Conservation (phyloP, 139 green algal species). For the Marvania coccoides region DNA sequence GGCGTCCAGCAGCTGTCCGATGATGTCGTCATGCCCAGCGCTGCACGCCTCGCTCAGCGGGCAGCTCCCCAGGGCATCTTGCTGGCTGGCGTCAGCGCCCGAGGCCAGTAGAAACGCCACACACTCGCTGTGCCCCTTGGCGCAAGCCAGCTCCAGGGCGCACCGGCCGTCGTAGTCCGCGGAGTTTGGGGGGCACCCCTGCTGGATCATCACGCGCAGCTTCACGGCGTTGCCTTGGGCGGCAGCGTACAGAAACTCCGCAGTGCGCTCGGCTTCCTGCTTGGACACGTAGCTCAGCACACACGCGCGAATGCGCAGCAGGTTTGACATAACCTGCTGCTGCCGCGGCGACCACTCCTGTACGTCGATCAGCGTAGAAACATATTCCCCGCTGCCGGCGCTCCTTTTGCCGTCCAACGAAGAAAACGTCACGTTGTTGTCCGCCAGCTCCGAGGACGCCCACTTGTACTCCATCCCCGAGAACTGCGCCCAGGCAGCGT, state of each 20-base stretch:
- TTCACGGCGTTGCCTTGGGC: slow-evolving; percentile 18
- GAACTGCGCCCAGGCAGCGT: too few species aligned
- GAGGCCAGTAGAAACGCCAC: slow-evolving; percentile 27
- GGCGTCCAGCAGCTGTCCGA: slow-evolving; percentile 2
- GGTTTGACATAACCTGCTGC: slow-evolving; percentile 31
- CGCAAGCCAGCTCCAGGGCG: slow-evolving; percentile 43
- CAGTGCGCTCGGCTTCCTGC: slow-evolving; percentile 33
- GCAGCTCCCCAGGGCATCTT: slow-evolving; percentile 30
- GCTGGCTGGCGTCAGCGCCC: slow-evolving; percentile 3
- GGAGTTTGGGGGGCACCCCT: slow-evolving; percentile 37
- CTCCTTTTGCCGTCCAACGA: too few species aligned
- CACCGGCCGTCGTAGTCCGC: slow-evolving; percentile 48
- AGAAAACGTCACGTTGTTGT: too few species aligned
- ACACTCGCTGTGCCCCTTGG: slow-evolving; percentile 32
- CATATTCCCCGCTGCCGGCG: too few species aligned
- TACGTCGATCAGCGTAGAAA: too few species aligned
- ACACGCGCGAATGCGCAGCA: slow-evolving; percentile 32
- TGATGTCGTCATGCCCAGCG: slow-evolving; percentile 26
- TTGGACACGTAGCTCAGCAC: slow-evolving; percentile 20
- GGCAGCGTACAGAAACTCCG: slow-evolving; percentile 38
- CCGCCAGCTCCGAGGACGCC: too few species aligned
- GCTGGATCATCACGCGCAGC: slow-evolving; percentile 40
- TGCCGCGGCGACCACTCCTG: slow-evolving; percentile 21
- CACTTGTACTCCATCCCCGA: too few species aligned
- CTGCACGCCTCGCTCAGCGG: slow-evolving; percentile 43